Base-by-base conservation (phyloP, 345 rosid genomes). In the Nasturtium officinale region DNA sequence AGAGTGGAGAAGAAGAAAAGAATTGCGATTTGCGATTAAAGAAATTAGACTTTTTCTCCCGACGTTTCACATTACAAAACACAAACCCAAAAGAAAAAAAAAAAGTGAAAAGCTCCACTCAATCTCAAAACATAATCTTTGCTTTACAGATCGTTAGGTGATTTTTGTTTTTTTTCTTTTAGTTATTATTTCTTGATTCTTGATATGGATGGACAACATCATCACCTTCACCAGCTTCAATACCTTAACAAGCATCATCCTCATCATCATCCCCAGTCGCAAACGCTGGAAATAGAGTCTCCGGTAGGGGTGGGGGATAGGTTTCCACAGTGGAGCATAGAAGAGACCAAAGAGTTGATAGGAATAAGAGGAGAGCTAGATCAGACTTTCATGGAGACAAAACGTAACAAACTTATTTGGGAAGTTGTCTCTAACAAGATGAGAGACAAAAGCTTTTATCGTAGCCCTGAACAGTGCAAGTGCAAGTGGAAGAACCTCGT, bases 401-500 rank as follows among this genome's bases (percentile, higher is more conserved):
- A 95, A 66, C 79, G 99, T 43, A 95, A 95, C 84, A 95, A 95
- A 82, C 83, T 83, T 57, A 83, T 95, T 5, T 95, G 99, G 99
- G 96, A 88, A 73, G 87, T 91, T 48, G 80, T 89, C 68, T 80
- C 97, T 38, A 80, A 79, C 8, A 83, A 77, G 79, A 87, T 95
- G 96, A 90, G 83, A 77, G 96, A 88, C 56, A 86, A 82, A 75
- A 96, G 93, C 54, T 91, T 74, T 55, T 79, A 78, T 82, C 99
- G 99, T 21, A 95, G 96, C 79, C 78, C 96, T 43, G 99, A 91
- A 59, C 99, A 95, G 97, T 95, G 99, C 91, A 95, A 91, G 84
- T 95, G 97, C 88, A 95, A 95, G 83, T 95, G 99, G 99, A 95
- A 95, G 69, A 95, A 95, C 78, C 96, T 95, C 43, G 91, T 91